Evolutionary conservation across 768 basidiomycete species (phyloP).

Genomic region (Amanita jacksonii): DNA sequence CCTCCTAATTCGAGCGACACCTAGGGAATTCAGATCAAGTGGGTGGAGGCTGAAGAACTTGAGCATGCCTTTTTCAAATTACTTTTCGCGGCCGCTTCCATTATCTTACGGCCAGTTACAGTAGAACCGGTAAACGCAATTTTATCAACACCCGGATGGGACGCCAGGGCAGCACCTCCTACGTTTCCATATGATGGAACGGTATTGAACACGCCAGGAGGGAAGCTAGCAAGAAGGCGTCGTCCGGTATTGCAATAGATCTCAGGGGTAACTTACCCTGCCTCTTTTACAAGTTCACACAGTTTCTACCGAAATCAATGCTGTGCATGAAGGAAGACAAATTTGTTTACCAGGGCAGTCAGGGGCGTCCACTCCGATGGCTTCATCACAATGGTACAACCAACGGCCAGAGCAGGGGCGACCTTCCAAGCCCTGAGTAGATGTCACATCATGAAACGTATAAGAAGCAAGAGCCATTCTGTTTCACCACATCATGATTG

Average conservation of each 20-base stretch:
- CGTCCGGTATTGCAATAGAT: constrained; percentile 9
- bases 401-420: constrained; percentile 83
- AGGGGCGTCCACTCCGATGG: constrained; percentile 83
- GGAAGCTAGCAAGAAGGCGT: constrained; percentile 45
- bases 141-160: constrained; percentile 84
- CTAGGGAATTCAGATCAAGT: constrained; percentile 21
- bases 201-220: constrained; percentile 86
- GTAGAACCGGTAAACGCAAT: constrained; percentile 95
- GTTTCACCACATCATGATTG: constrained; percentile 72
- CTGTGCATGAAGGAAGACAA: constrained; percentile 6
- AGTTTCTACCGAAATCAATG: constrained; percentile 45
- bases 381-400: constrained; percentile 94
- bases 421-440: constrained; percentile 75
- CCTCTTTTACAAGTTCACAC: constrained; percentile 72
- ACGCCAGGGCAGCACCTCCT: constrained; percentile 78
- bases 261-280: constrained; percentile 58
- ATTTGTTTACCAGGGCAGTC: constrained; percentile 56
- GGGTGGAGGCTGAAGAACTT: not conserved
- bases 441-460: not conserved
- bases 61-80: constrained; percentile 79
- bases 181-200: constrained; percentile 74
- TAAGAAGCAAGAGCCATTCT: not conserved
- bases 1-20: constrained; percentile 92
- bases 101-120: constrained; percentile 78
- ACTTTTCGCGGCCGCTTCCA: constrained; percentile 86